phyloP scores from a whole-genome alignment of 2,329 filamentous ascomycete species.

The Trichophyton simii region DNA sequence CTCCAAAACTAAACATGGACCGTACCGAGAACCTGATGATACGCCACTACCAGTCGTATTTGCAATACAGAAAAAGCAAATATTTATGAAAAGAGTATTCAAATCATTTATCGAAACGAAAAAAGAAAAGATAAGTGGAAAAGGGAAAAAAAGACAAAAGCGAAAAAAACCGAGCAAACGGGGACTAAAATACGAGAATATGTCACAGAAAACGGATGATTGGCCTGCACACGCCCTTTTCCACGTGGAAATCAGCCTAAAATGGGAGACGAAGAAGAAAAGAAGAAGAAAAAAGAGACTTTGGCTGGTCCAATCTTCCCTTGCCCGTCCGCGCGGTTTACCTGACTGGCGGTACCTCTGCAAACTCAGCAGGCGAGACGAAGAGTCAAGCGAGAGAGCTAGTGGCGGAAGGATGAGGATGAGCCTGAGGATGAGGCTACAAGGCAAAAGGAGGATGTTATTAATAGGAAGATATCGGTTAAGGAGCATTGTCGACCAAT shows the following conservation, averaged over 20 bases:
- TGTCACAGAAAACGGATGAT: conserved; percentile 2
- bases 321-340: not conserved
- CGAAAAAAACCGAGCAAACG: not conserved
- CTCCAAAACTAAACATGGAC: not conserved
- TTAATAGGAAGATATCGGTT: not conserved
- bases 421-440: not conserved
- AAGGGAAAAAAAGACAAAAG: not conserved
- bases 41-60: not conserved
- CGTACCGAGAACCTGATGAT: not conserved
- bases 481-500: not conserved
- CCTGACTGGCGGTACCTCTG: conserved; percentile 3
- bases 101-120: not conserved
- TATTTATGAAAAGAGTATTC: no score
- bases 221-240: not conserved
- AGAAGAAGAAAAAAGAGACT: not conserved
- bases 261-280: not conserved
- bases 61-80: not conserved
- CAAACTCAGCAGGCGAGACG: not conserved
- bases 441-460: not conserved
- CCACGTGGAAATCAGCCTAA: not conserved
- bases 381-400: not conserved
- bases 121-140: not conserved
- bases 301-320: not conserved
- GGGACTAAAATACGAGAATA: not conserved
- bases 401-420: not conserved